Evolutionary conservation across 1,284 basidiomycete genomes (phyloP), one percentile per base, ranked within the genome.

Genomic region (Ceratobasidium sp.): DNA sequence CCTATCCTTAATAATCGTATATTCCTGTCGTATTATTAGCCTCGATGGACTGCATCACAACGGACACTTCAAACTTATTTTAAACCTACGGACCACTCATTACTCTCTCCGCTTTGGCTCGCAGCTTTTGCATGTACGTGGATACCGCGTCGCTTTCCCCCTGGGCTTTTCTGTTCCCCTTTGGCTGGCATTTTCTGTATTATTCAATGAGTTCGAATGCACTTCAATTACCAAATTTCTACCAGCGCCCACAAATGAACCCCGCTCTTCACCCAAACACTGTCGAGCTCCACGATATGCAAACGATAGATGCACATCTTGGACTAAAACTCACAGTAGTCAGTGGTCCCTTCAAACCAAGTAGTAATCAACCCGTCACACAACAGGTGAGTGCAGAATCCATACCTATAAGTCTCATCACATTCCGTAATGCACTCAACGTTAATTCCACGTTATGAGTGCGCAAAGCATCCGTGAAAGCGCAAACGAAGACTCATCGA

Each of bases 1-100:
- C 44, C 23, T 60, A 33, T 42, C 44, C 63, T 12, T 46, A 46
- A 18, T 66, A 66, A 42, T 46, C 63, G 18, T 66, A 66, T 66
- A 66, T 66, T 66, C 23, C 20, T 49, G 26, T 23, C 12, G 39
- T 66, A 58, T n/a, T 58, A 58, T 33, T 70, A 73, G 71, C 71
- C 71, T 73, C 49, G 71, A 73, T 40, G 71, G 71, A 73, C 71
- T 73, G 63, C 23, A 18, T n/a, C 40, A 58, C 26, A 9, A 63
- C 26, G 71, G 71, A 73, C 71, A 63, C 58, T 53, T 66, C 63
- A 33, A 49, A 49, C 26, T 63, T 20, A 10, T 26, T 46, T 58
- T 56, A 56, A 53, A n/a, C 39, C 40, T 9, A 46, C 26, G 69
- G 42, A 56, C 40, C 40, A 51, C 39, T 44, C 58, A 33, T 13